Percentiles rank a stretch among this genome's conserved stretches.
Conservation (phyloP, 1,284 basidiomycete genomes). For the Trichosporon faecale region DNA sequence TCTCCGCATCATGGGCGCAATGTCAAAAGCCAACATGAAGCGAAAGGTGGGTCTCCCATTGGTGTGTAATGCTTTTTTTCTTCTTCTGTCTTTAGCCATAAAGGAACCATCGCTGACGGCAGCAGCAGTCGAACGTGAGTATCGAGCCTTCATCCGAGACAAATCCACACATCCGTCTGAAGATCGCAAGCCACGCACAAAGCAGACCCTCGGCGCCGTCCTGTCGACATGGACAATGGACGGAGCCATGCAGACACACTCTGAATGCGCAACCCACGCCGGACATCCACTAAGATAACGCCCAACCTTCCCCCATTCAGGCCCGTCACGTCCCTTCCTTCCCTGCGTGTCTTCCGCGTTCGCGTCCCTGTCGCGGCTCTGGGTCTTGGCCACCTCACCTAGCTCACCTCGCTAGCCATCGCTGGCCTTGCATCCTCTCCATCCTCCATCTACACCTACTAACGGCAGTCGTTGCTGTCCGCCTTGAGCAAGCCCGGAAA, state of each 20-base stretch:
- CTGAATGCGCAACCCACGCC: no score
- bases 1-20: conserved; percentile 15
- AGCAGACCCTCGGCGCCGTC: no score
- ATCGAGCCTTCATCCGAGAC: neutral
- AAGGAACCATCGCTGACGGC: neutral
- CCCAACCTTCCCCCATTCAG: neutral
- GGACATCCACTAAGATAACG: no score
- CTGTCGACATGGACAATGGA: no score
- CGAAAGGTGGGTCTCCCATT: conserved; percentile 30
- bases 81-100: neutral
- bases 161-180: no score
- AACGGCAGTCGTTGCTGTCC: conserved; percentile 30
- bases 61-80: conserved; percentile 4
- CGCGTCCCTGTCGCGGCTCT: neutral
- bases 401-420: neutral
- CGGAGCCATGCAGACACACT: no score
- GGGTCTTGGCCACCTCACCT: neutral
- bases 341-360: neutral
- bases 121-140: conserved; percentile 14
- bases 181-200: no score
- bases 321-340: neutral
- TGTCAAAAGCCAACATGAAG: conserved; percentile 35
- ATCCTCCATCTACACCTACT: neutral
- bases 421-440: neutral
- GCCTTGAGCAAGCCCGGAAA: conserved; percentile 30